These are phyloP conservation scores for Pseudogymnoascus destructans DNA, from an alignment of 2,329 filamentous ascomycete species.

Conservation along the genomic window DNA sequence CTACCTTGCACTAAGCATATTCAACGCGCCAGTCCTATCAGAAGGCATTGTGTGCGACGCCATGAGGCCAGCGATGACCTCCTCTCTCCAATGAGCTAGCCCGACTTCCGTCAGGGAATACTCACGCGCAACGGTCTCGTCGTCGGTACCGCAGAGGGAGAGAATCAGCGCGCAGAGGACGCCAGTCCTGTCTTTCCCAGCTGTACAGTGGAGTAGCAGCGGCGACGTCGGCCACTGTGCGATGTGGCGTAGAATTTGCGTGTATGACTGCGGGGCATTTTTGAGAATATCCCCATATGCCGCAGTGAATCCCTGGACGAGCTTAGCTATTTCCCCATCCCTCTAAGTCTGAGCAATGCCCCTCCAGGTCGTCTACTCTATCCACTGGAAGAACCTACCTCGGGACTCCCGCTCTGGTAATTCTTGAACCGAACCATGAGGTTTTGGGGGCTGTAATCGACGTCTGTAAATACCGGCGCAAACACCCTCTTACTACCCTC, in stretches of 20 bases:
- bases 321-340: not conserved
- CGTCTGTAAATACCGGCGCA: conserved; percentile 49
- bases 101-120: conserved; percentile 56
- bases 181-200: conserved; percentile 66
- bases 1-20: conserved; percentile 31
- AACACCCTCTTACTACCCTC: conserved; percentile 43
- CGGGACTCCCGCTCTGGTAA: conserved; percentile 42
- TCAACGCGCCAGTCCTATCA: conserved; percentile 28
- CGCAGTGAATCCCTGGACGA: conserved; percentile 42
- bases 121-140: conserved; percentile 49
- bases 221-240: conserved; percentile 31
- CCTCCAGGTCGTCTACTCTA: not conserved
- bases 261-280: conserved; percentile 39
- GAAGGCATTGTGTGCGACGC: conserved; percentile 35
- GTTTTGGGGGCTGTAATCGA: conserved; percentile 48
- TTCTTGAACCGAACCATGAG: conserved; percentile 46
- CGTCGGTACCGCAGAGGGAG: conserved; percentile 46
- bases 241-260: conserved; percentile 34
- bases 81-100: conserved; percentile 38
- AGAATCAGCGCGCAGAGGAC: conserved; percentile 55
- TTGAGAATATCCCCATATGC: conserved; percentile 51
- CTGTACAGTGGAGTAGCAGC: conserved; percentile 59
- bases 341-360: not conserved
- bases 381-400: conserved; percentile 25
- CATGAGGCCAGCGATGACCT: conserved; percentile 38